These are phyloP conservation scores for Orbilia ellipsospora DNA, from an alignment of 2,329 filamentous ascomycete genomes.

Conservation along the genomic window DNA sequence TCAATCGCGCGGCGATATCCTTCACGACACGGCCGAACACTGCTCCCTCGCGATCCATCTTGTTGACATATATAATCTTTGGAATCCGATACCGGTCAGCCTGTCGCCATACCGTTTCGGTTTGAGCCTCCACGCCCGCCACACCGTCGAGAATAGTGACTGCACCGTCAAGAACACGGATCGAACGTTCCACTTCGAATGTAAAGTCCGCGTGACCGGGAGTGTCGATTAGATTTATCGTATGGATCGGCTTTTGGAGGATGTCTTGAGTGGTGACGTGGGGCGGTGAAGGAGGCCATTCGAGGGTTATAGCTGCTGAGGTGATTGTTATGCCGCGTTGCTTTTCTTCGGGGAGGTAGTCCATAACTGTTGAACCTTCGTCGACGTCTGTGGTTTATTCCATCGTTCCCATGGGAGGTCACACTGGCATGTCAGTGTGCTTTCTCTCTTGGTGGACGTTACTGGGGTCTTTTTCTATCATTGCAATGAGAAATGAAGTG, in stretches of 20 bases:
- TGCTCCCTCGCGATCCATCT: slow-evolving; percentile 99
- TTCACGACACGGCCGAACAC: slow-evolving; percentile 96
- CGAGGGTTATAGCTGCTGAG: slow-evolving; percentile 95
- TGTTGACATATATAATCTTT: slow-evolving; percentile 95
- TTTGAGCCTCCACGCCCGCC: slow-evolving; percentile 85
- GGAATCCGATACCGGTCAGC: slow-evolving; percentile 99
- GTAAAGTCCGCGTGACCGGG: slow-evolving; percentile 99
- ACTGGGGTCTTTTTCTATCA: too few species aligned
- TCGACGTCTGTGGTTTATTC: slow-evolving; percentile 73
- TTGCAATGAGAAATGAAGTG: slow-evolving; percentile 5
- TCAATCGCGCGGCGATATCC: slow-evolving; percentile 95
- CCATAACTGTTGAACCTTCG: slow-evolving; percentile 97
- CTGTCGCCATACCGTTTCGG: slow-evolving; percentile 97
- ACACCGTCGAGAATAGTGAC: slow-evolving; percentile 99
- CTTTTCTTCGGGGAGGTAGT: slow-evolving; percentile 98
- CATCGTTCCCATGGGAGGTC: too few species aligned
- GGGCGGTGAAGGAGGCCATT: slow-evolving; percentile 85
- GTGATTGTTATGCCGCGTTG: slow-evolving; percentile 99
- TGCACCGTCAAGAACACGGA: slow-evolving; percentile 93
- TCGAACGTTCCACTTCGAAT: slow-evolving; percentile 94
- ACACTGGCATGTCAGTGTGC: neutral
- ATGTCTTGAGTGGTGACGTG: slow-evolving; percentile 80
- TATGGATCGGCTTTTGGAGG: slow-evolving; percentile 68
- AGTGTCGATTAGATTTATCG: slow-evolving; percentile 98
- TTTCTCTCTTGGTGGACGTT: neutral